Evolutionary conservation across 2,329 filamentous ascomycete genomes (phyloP), one percentile per base, ranked within the genome.

Genomic region (Neurospora sp.): DNA sequence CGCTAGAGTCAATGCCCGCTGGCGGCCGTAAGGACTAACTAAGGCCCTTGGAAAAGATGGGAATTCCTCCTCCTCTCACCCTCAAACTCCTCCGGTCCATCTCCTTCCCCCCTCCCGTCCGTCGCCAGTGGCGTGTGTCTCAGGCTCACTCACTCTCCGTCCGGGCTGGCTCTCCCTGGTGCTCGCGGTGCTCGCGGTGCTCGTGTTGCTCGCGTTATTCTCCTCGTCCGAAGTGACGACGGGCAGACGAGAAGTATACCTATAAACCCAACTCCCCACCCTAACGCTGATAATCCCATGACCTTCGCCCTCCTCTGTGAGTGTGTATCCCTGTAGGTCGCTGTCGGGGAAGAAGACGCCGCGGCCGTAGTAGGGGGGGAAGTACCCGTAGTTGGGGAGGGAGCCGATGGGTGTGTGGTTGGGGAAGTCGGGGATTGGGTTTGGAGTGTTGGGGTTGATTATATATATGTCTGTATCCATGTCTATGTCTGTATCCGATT

Each of bases 371-470:
- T 46, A 46, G n/a, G 43, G 43, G 43, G n/a, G 43, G 10, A 2
- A 13, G 43, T 11, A 0, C 6, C 43, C 43, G 43, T 46, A 46
- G n/a, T 19, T 11, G 43, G 9, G 9, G n/a, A 46, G 43, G 43
- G n/a, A 46, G 2, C 10, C 3, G 10, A 23, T 23, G 2, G 11
- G 13, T 17, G 43, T 10, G 43, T 46, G 4, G n/a, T 23, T 23
- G n/a, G 2, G 6, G 42, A 10, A 0, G 43, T 23, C 1, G 46
- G 23, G 5, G 13, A 58, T 28, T 46, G 17, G n/a, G 1, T 15
- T 15, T 1, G 23, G 46, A 4, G 23, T 28, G 11, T 4, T 9
- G 11, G 10, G 23, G 2, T 23, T 0, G 0, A n/a, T 2, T 8
- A 15, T 58, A 2, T 58, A 58, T 0, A 23, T 13, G 2, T 11